Conservation (phyloP, 1,139 yeast species). For the Taphrina confusa region DNA sequence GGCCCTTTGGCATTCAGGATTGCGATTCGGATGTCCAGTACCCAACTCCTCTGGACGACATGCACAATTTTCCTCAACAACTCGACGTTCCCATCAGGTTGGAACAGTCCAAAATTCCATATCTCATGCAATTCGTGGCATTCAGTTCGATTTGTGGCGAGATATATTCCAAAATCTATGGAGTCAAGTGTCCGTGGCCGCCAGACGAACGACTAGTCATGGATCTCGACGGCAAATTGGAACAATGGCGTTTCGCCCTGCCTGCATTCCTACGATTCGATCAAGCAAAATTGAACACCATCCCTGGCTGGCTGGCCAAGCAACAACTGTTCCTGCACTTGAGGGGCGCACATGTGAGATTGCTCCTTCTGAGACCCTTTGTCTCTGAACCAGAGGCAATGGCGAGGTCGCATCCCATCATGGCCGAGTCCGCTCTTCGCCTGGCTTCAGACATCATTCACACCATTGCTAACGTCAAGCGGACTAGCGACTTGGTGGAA, state of each 20-base stretch:
- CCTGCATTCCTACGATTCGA: constrained; percentile 26
- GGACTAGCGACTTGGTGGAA: constrained; percentile 20
- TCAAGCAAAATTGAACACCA: constrained; percentile 2
- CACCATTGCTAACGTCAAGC: constrained; percentile 28
- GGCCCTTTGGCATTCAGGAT: constrained; percentile 24
- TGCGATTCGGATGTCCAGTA: constrained; percentile 18
- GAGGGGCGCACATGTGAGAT: constrained; percentile 24
- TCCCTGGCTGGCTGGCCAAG: constrained; percentile 27
- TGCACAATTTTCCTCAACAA: constrained; percentile 20
- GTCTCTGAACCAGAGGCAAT: constrained; percentile 18
- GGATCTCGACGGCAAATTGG: constrained; percentile 19
- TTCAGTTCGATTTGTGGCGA: constrained; percentile 22
- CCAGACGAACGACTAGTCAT: constrained; percentile 17
- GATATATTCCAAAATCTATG: constrained; percentile 20
- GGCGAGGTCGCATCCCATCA: constrained; percentile 6
- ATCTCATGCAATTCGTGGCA: constrained; percentile 25
- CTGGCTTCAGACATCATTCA: constrained; percentile 27
- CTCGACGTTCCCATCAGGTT: constrained; percentile 17
- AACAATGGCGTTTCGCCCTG: constrained; percentile 26
- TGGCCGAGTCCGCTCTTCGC: constrained; percentile 28
- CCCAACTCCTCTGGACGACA: constrained; percentile 26
- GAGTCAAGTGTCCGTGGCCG: constrained; percentile 27
- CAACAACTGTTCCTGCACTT: constrained; percentile 28
- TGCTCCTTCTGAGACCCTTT: constrained; percentile 24
- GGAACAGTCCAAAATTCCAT: constrained; percentile 33